phyloP scores from a whole-genome alignment of 768 basidiomycete species.

The Rhizopogon rudus region DNA sequence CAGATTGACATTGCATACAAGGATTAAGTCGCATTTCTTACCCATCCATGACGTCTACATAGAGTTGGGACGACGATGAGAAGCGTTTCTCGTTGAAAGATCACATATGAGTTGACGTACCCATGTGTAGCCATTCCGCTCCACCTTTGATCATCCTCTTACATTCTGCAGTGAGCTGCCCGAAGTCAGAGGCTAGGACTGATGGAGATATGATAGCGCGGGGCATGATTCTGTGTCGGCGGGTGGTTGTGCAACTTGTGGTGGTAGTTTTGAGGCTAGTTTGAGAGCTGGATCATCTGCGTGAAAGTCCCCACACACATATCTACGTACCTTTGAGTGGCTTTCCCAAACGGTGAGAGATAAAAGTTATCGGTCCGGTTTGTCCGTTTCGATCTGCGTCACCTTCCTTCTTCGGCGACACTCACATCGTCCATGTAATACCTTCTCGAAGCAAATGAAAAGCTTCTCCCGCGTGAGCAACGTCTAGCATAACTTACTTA shows the following conservation, averaged over 20 bases:
- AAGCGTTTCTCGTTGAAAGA: constrained; percentile 11
- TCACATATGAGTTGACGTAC: constrained; percentile 32
- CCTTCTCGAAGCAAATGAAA: background rate
- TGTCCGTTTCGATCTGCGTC: constrained; percentile 15
- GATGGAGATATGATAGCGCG: constrained; percentile 94
- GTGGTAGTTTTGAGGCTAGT: background rate
- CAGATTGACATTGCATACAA: constrained; percentile 8
- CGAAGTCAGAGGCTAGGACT: constrained; percentile 96
- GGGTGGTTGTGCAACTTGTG: background rate
- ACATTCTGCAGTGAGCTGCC: constrained; percentile 92
- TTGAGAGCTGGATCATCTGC: background rate
- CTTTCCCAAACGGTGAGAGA: no score
- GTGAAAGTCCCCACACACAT: constrained; percentile 5
- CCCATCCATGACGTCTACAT: constrained; percentile 96
- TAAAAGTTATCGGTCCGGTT: no score
- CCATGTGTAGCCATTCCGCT: constrained; percentile 99
- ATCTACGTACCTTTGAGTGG: no score
- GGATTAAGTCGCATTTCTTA: constrained; percentile 27
- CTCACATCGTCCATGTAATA: background rate
- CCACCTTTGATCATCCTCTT: constrained; percentile 93
- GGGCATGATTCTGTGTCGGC: constrained; percentile 48
- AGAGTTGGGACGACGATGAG: constrained; percentile 1
- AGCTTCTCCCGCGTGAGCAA: background rate
- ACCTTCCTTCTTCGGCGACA: constrained; percentile 20
- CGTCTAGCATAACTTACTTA: background rate